Percentiles rank a stretch among this genome's conserved stretches.
phyloP scores from a whole-genome alignment of 805 yeast species.

The Barnettozyma salicaria region DNA sequence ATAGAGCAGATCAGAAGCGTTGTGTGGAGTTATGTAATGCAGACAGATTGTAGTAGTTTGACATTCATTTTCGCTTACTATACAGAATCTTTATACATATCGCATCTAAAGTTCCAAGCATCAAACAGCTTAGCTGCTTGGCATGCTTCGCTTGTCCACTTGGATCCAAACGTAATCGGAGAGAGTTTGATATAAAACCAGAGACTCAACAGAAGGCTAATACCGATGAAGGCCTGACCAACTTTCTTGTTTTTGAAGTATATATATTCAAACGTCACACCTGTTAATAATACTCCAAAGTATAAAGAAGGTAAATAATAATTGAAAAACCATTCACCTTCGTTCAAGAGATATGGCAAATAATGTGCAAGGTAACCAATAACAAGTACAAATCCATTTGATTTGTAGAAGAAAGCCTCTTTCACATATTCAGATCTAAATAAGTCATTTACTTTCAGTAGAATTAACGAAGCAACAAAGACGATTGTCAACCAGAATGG shows the following conservation, averaged over 20 bases:
- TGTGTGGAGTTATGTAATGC: background rate
- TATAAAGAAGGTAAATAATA: conserved; percentile 47
- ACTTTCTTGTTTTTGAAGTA: conserved; percentile 25
- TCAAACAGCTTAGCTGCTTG: conserved; percentile 29
- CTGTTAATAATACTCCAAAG: conserved; percentile 40
- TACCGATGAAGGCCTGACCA: conserved; percentile 26
- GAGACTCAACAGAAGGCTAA: conserved; percentile 16
- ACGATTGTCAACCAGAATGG: conserved; percentile 45
- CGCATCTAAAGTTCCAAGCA: conserved; percentile 42
- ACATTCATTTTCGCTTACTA: background rate
- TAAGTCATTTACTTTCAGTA: conserved; percentile 21
- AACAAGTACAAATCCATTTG: conserved; percentile 25
- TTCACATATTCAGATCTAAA: conserved; percentile 21
- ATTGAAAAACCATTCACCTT: conserved; percentile 34
- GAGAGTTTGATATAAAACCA: conserved; percentile 25
- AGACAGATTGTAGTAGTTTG: background rate
- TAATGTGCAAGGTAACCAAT: conserved; percentile 56
- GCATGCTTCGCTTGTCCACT: conserved; percentile 42
- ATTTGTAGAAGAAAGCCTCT: conserved; percentile 13
- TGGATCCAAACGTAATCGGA: conserved; percentile 44
- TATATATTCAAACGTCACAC: conserved; percentile 41
- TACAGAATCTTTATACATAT: conserved; percentile 16
- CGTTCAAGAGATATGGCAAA: conserved; percentile 42
- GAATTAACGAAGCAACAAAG: conserved; percentile 25
- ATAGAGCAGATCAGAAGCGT: too few relatives aligned